Evolutionary conservation across 2,329 filamentous ascomycete genomes (phyloP).

Genomic region (Aspergillus oerlinghausenensis): DNA sequence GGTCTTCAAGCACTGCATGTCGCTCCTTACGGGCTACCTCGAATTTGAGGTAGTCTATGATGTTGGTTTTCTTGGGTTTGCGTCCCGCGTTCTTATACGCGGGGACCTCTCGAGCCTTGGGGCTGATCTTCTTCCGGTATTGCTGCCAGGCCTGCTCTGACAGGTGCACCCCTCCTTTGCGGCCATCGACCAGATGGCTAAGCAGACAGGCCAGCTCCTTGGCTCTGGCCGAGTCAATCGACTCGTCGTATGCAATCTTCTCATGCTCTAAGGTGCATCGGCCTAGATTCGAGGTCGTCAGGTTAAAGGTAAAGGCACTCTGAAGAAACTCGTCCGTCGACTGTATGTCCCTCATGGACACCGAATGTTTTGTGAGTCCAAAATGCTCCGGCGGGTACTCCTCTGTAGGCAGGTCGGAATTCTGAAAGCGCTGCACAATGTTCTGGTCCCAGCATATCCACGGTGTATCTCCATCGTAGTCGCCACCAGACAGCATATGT

Average conservation of each 20-base stretch:
- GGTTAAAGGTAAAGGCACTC: constrained; percentile 46
- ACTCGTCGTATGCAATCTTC: constrained; percentile 50
- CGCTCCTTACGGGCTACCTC: constrained; percentile 32
- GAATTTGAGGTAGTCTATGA: constrained; percentile 45
- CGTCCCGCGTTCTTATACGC: constrained; percentile 34
- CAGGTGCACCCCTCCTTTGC: constrained; percentile 42
- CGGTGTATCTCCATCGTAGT: constrained; percentile 60
- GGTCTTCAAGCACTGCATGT: constrained; percentile 25
- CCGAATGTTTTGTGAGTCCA: constrained; percentile 44
- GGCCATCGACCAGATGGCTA: constrained; percentile 44
- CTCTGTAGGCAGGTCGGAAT: constrained; percentile 44
- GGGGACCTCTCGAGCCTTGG: constrained; percentile 23
- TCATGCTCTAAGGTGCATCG: constrained; percentile 49
- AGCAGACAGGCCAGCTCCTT: constrained; percentile 39
- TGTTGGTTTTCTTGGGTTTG: constrained; percentile 27
- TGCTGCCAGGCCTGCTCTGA: constrained; percentile 35
- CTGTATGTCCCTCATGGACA: constrained; percentile 39
- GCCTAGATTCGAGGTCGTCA: constrained; percentile 47
- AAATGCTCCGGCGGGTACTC: constrained; percentile 39
- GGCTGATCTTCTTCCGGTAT: constrained; percentile 32
- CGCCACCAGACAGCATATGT: constrained; percentile 58
- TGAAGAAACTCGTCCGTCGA: constrained; percentile 38
- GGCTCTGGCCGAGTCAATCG: constrained; percentile 30
- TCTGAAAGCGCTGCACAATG: constrained; percentile 50
- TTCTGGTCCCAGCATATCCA: constrained; percentile 58